Evolutionary conservation across 345 rosid species (phyloP).

Genomic region (Trapa bicornis): DNA sequence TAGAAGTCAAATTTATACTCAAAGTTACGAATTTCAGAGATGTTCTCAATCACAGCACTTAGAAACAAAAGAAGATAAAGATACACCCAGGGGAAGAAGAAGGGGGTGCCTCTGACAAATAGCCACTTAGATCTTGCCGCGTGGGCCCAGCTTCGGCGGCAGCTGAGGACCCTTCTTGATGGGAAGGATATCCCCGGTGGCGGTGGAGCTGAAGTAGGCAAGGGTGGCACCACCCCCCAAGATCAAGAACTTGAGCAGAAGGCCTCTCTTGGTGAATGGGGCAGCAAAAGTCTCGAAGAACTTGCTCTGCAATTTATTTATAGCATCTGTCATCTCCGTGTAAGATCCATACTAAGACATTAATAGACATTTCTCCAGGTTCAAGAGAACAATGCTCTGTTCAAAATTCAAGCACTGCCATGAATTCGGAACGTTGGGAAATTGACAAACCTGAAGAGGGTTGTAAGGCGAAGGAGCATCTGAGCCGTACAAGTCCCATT

Average conservation of each 20-base stretch:
- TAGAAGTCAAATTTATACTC: background rate
- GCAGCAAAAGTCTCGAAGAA: slow-evolving; percentile 89
- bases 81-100: slow-evolving; percentile 11
- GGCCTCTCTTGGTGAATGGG: slow-evolving; percentile 93
- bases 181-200: slow-evolving; percentile 64
- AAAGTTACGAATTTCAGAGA: background rate
- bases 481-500: slow-evolving; percentile 93
- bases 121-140: slow-evolving; percentile 63
- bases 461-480: slow-evolving; percentile 97
- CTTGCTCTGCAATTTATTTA: slow-evolving; percentile 58
- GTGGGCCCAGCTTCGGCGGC: slow-evolving; percentile 81
- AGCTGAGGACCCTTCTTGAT: slow-evolving; percentile 94
- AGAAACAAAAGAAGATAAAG: slow-evolving; percentile 8
- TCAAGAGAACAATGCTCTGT: too few relatives aligned
- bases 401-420: too few relatives aligned
- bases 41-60: slow-evolving; percentile 5
- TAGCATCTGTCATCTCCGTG: too few relatives aligned
- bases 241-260: slow-evolving; percentile 83
- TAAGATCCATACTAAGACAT: background rate
- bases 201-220: slow-evolving; percentile 56
- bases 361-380: background rate
- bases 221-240: slow-evolving; percentile 75
- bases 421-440: too few relatives aligned
- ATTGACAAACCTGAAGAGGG: slow-evolving; percentile 58
- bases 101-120: background rate